A percentile compares a stretch with the other conserved stretches of the same genome.
Conservation (phyloP, 108 stramenopile species). For the Schizochytrium sp. region DNA sequence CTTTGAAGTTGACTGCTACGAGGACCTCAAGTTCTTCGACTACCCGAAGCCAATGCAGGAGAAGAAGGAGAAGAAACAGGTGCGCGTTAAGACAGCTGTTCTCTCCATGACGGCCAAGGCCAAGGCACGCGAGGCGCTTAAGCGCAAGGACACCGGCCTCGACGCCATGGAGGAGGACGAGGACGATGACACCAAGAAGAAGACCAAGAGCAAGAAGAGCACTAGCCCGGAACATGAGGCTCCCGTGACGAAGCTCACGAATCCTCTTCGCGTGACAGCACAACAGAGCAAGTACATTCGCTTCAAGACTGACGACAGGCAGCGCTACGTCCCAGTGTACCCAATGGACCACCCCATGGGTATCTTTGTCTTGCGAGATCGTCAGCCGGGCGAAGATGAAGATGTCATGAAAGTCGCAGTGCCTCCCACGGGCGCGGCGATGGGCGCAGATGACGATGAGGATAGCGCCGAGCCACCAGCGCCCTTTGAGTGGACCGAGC, state of each 20-base stretch:
- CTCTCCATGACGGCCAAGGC: conserved; percentile 94
- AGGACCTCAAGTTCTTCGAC: conserved; percentile 80
- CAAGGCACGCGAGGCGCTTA: conserved; percentile 68
- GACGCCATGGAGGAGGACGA: not conserved
- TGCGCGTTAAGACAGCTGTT: conserved; percentile 87
- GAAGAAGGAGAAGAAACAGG: conserved; percentile 97
- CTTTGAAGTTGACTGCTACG: conserved; percentile 78
- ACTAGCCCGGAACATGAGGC: conserved; percentile 48
- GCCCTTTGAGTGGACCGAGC: conserved; percentile 42
- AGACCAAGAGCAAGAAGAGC: conserved; percentile 55
- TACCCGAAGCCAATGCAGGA: conserved; percentile 91
- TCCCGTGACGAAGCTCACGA: conserved; percentile 35
- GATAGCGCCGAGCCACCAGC: conserved; percentile 43
- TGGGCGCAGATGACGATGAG: conserved; percentile 35
- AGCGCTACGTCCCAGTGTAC: not conserved
- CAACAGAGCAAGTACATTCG: conserved; percentile 32
- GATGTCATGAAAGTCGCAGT: conserved; percentile 45
- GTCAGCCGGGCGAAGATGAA: conserved; percentile 35
- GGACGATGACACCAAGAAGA: conserved; percentile 42
- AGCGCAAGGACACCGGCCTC: conserved; percentile 33
- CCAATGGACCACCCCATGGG: conserved; percentile 1
- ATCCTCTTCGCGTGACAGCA: conserved; percentile 47
- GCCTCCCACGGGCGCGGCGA: conserved; percentile 12
- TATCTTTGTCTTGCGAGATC: conserved; percentile 44
- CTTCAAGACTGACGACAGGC: not conserved